Base-by-base conservation (phyloP, 1,284 basidiomycete species). In the Naganishia sp. region DNA sequence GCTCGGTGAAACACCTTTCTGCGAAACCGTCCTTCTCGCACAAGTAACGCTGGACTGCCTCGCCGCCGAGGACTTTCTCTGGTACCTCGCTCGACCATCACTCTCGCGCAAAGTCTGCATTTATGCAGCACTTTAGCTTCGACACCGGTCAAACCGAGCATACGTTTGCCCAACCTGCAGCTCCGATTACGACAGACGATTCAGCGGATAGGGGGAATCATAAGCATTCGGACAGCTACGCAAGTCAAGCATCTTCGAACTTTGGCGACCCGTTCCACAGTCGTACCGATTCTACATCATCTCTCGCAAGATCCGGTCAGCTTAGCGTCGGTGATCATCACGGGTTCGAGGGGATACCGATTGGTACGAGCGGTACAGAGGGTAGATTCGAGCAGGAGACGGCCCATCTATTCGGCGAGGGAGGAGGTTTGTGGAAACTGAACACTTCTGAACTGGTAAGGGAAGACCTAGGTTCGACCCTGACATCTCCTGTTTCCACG, bases 401-500 rank as follows among this genome's bases (percentile, higher is more conserved):
- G 45, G 28, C 56, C 11, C 16, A 28, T 39, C 43, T 52, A n/a
- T 36, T 28, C 16, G 33, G 36, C 6, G 36, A 39, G 9, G 36
- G 45, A 21, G 36, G 48, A 52, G 48, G 48, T 25, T 52, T 39
- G 59, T 61, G 59, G 59, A 52, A 48, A 16, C 43, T 61, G 36
- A 61, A 61, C 16, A 61, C 59, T 9, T 18, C 25, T 16, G 48
- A 39, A 6, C 49, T 61, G 16, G 23, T 48, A 21, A 61, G 59
- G 48, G 59, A 61, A 50, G 59, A 52, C 21, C 18, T 39, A 13
- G 59, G 59, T 33, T 61, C 59, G 48, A 42, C 59, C 48, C 39
- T 50, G 36, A 61, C 48, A n/a, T 61, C 59, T 4, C 59, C 59
- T 15, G 59, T 61, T 21, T 61, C 59, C 36, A 61, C 59, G 59